Base-by-base conservation (phyloP, 192 early-diverging fungal genomes). In the Coemansia sp. region DNA sequence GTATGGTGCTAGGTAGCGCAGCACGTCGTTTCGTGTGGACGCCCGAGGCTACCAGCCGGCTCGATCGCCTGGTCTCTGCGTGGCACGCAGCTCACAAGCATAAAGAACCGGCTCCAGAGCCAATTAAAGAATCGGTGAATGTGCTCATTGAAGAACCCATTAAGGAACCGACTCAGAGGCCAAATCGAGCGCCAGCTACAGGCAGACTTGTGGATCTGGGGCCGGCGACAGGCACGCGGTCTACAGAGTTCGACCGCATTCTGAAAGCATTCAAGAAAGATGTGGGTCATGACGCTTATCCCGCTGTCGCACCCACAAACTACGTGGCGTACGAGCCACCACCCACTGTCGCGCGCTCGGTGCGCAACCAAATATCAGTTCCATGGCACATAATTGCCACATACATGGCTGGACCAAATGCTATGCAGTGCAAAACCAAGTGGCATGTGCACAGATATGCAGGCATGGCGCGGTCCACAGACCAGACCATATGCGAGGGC, bases 381-480 rank as follows among this genome's bases (percentile, higher is more conserved):
- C 47, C 25, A 15, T 77, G 75, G 75, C n/a, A 21, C 17, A 47
- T 68, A 28, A 44, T 78, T 11, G 57, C 75, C 23, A 34, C 60
- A n/a, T 55, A 65, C 42, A 71, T 78, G 69, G 22, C 28, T 14
- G 42, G 59, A 4, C 69, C 59, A 8, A 59, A 65, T 0, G 57
- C 58, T 2, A 36, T 17, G 9, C 75, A 78, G 59, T 78, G 75
- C 62, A 21, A 25, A 34, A 37, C 15, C 17, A 62, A 68, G 12
- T 78, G 65, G 65, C 15, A 12, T 44, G 21, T 5, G 54, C 14
- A 48, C 4, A 34, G 31, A 34, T 34, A 34, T 34, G 31, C 31
- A 34, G 20, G 36, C n/a, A 12, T 31, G 7, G 11, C n/a, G 22
- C 42, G 47, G 21, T 12, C 28, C 14, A 15, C n/a, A 21, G 49